Base-by-base conservation (phyloP, 495 filamentous ascomycete species). In the Penicillium alfredii region DNA sequence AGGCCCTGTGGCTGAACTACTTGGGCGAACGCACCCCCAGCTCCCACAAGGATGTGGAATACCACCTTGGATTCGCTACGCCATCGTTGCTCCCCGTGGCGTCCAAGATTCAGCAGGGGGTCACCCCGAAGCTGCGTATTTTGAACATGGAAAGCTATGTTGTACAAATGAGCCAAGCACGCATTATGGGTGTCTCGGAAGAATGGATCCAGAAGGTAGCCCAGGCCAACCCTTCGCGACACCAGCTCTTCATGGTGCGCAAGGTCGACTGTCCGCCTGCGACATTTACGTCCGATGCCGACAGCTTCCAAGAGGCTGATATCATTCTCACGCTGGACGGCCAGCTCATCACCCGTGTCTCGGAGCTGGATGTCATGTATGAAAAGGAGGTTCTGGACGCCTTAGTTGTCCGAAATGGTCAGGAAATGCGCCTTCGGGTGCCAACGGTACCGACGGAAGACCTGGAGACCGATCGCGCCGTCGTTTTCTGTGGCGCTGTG, bases 241-340 rank as follows among this genome's bases (percentile, higher is more conserved):
- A 99, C 57, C 92, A 97, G 60, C 76, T 99, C 13, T 99, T 99
- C 69, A 93, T 99, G 85, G 84, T 99, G 16, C 87, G 88, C 42
- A 99, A 99, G 64, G 77, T 90, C 22, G 81, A 93, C 49, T 82
- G 79, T 23, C 79, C 74, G 9, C 77, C 81, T 11, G 58, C 73
- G 10, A 58, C 51, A 6, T 57, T 63, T 24, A 52, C 53, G 9
- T 45, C 64, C 11, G 41, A 53, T 8, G 50, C 35, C 18, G 64
- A 68, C 19, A 48, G 51, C 25, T 77, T 99, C 24, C 72, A 84
- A 29, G 92, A 99, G 62, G 87, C 87, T 26, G 92, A 99, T 53
- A 80, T 99, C 33, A 84, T 99, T 51, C 74, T 99, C 38, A 88
- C 84, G 2, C 67, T 99, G 16, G 93, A 97, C 55, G 84, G 74